Percentiles rank a stretch among this genome's conserved stretches.
phyloP scores from a whole-genome alignment of 106 monocot species.

The Hemerocallis citrina region DNA sequence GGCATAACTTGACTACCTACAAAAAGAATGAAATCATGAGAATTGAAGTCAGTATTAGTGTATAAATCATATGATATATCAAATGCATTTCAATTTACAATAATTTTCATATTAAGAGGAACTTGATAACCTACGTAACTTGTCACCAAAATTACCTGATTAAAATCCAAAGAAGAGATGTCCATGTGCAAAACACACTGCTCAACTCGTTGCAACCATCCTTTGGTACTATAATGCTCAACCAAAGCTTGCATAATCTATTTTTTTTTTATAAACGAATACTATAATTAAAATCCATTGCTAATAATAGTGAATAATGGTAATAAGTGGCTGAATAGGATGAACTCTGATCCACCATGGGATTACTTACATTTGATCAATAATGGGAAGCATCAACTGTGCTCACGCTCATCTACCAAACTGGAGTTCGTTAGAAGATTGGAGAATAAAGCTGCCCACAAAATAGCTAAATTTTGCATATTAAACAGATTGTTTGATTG shows the following conservation, averaged over 20 bases:
- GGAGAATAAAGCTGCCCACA: no score
- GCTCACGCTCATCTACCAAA: no score
- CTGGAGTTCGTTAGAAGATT: no score
- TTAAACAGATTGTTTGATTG: no score
- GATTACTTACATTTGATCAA: no score
- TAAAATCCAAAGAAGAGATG: constrained; percentile 97
- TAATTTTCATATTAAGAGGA: background rate
- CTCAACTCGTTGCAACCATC: constrained; percentile 93
- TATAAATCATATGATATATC: background rate
- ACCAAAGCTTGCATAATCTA: constrained; percentile 99
- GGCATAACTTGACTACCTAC: constrained; percentile 88
- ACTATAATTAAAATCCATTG: background rate
- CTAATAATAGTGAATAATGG: background rate
- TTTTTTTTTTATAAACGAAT: background rate
- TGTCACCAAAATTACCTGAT: constrained; percentile 56
- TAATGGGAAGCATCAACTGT: no score
- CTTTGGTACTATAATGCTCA: constrained; percentile 84
- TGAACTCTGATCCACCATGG: no score
- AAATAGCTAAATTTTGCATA: no score
- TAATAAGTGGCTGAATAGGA: no score
- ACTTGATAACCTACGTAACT: background rate
- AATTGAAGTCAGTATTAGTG: background rate
- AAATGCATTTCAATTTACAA: background rate
- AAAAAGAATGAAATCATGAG: constrained; percentile 7
- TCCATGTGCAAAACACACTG: constrained; percentile 99